These are phyloP conservation scores for Thielaviopsis euricoi DNA, from an alignment of 2,329 filamentous ascomycete species.

Conservation along the genomic window DNA sequence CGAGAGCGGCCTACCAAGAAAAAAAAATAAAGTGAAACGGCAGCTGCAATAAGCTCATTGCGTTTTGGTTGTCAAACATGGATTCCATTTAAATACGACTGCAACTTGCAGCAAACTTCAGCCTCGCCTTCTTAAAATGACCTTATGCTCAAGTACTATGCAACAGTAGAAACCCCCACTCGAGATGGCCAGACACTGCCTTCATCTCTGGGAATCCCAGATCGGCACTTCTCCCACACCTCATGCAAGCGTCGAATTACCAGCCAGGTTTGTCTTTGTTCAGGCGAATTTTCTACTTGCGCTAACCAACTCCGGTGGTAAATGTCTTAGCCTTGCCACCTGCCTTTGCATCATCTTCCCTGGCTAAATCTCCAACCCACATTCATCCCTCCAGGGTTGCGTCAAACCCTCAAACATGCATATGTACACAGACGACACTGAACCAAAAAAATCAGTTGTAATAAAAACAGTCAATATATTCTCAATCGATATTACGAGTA, in stretches of 20 bases:
- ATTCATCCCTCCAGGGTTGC: no score
- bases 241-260: not conserved
- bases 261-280: not conserved
- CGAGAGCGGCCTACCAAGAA: not conserved
- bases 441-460: no score
- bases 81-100: no score
- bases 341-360: not conserved
- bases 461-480: no score
- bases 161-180: not conserved
- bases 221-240: not conserved
- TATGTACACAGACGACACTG: no score
- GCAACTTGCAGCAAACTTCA: not conserved
- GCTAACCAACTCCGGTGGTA: not conserved
- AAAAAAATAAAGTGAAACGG: no score
- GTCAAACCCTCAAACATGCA: no score
- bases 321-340: not conserved
- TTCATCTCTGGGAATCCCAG: not conserved
- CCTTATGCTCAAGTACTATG: no score
- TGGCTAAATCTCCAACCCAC: no score
- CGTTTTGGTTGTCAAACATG: not conserved
- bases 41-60: no score
- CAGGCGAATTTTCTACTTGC: not conserved
- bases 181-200: not conserved
- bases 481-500: no score
- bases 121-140: not conserved